Percentiles rank a stretch among this genome's conserved stretches.
phyloP scores from a whole-genome alignment of 257 asterid genomes.

The Jacaranda mimosifolia region DNA sequence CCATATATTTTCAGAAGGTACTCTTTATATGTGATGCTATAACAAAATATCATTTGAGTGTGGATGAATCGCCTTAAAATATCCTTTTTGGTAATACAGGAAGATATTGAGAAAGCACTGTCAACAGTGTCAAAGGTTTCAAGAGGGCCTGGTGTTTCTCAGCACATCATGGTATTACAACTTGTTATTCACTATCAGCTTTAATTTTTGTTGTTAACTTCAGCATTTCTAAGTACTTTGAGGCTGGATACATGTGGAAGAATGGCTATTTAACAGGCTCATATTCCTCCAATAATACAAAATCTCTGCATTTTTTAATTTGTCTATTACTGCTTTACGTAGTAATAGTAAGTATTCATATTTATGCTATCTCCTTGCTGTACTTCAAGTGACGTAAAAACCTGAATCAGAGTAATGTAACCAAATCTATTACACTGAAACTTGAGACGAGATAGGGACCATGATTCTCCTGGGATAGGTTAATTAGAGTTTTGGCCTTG shows the following conservation, averaged over 20 bases:
- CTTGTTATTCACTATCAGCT: slow-evolving; percentile 17
- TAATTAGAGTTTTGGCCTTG: background rate
- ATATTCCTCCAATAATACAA: background rate
- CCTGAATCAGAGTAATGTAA: background rate
- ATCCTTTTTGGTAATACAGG: slow-evolving; percentile 56
- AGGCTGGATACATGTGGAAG: slow-evolving; percentile 24
- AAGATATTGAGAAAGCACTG: slow-evolving; percentile 87
- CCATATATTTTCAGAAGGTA: slow-evolving; percentile 93
- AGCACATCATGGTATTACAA: slow-evolving; percentile 73
- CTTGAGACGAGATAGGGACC: background rate
- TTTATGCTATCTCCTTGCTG: slow-evolving; percentile 17
- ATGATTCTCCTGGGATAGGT: background rate
- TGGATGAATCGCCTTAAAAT: slow-evolving; percentile 20
- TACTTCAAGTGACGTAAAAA: background rate
- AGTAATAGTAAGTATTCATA: background rate
- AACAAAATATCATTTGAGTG: background rate
- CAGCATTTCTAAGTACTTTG: slow-evolving; percentile 17
- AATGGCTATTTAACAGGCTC: slow-evolving; percentile 15
- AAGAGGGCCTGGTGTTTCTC: slow-evolving; percentile 68
- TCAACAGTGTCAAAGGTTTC: slow-evolving; percentile 62
- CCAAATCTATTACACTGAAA: background rate
- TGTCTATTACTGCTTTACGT: slow-evolving; percentile 8
- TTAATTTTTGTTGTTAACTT: slow-evolving; percentile 16
- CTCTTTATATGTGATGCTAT: slow-evolving; percentile 17
- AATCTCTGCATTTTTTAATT: background rate